Conservation (phyloP, 2,329 filamentous ascomycete species). For the Penicillium thymicola region DNA sequence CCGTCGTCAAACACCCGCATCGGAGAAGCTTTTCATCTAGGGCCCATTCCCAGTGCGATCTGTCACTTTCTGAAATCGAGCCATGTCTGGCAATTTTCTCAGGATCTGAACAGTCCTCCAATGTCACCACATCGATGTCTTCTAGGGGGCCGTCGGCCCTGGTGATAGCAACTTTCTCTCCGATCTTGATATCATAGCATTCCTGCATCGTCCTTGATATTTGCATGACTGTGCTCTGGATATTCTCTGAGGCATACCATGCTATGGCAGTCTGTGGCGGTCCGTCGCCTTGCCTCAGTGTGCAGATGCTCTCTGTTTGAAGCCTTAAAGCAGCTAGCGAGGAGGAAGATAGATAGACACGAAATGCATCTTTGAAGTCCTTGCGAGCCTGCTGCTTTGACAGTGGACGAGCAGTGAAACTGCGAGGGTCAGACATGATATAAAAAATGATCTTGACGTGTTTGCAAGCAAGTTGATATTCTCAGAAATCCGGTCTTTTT, state of each 20-base stretch:
- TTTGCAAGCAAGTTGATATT: background rate
- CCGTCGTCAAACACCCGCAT: slow-evolving; percentile 67
- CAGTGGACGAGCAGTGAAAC: slow-evolving; percentile 55
- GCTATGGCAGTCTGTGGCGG: slow-evolving; percentile 57
- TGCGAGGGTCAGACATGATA: slow-evolving; percentile 38
- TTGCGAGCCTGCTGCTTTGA: slow-evolving; percentile 47
- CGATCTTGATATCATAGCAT: slow-evolving; percentile 67
- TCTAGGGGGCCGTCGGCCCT: slow-evolving; percentile 51
- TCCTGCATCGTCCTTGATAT: slow-evolving; percentile 72
- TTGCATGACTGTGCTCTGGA: slow-evolving; percentile 66
- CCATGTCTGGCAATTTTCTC: slow-evolving; percentile 38
- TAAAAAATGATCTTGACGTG: background rate
- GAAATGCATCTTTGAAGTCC: slow-evolving; percentile 56
- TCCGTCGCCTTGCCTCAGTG: slow-evolving; percentile 34
- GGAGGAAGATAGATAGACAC: slow-evolving; percentile 56
- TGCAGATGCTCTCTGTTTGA: slow-evolving; percentile 57
- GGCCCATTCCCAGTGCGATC: slow-evolving; percentile 48
- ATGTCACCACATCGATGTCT: slow-evolving; percentile 56
- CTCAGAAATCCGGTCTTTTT: background rate
- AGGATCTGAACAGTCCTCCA: slow-evolving; percentile 57
- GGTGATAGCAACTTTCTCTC: slow-evolving; percentile 64
- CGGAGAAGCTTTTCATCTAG: slow-evolving; percentile 46
- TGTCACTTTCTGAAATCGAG: slow-evolving; percentile 36
- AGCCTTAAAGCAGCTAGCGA: slow-evolving; percentile 56
- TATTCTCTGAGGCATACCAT: slow-evolving; percentile 60